These are phyloP conservation scores for Rhizoctonia solani DNA, from an alignment of 1,284 basidiomycete genomes.

Conservation along the genomic window DNA sequence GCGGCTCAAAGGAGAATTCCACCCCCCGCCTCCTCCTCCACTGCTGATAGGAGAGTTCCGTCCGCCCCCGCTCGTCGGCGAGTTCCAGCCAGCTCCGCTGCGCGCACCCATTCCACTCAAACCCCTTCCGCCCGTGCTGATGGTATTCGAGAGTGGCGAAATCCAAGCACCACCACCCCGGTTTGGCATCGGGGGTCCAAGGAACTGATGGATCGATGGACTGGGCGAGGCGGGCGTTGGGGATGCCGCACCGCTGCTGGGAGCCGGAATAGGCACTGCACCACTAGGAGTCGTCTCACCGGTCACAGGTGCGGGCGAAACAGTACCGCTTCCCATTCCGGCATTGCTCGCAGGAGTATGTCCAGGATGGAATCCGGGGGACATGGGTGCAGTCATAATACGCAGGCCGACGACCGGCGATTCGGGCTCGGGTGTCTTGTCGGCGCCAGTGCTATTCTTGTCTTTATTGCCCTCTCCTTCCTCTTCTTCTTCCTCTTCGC, in stretches of 20 bases:
- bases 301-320: not conserved
- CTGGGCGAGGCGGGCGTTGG: not conserved
- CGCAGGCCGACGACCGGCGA: constrained; percentile 35
- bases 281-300: not conserved
- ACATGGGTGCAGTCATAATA: constrained; percentile 36
- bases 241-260: not conserved
- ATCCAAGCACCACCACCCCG: constrained; percentile 8
- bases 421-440: constrained; percentile 32
- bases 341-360: not conserved
- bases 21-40: too few species aligned
- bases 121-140: not conserved
- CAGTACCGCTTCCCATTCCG: not conserved
- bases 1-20: not conserved
- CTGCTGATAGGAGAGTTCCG: constrained; percentile 13
- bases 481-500: constrained; percentile 38
- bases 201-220: constrained; percentile 12
- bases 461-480: constrained; percentile 32
- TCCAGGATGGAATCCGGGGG: constrained; percentile 9
- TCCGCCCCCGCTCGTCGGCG: constrained; percentile 1
- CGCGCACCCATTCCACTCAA: constrained; percentile 11
- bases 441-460: not conserved
- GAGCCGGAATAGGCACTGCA: not conserved
- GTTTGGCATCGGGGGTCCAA: not conserved
- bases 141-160: constrained; percentile 8
- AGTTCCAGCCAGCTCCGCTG: not conserved